A percentile compares a stretch with the other conserved stretches of the same genome.
These are phyloP conservation scores for Annulohypoxylon nitens DNA, from an alignment of 495 filamentous ascomycete species.

Conservation along the genomic window DNA sequence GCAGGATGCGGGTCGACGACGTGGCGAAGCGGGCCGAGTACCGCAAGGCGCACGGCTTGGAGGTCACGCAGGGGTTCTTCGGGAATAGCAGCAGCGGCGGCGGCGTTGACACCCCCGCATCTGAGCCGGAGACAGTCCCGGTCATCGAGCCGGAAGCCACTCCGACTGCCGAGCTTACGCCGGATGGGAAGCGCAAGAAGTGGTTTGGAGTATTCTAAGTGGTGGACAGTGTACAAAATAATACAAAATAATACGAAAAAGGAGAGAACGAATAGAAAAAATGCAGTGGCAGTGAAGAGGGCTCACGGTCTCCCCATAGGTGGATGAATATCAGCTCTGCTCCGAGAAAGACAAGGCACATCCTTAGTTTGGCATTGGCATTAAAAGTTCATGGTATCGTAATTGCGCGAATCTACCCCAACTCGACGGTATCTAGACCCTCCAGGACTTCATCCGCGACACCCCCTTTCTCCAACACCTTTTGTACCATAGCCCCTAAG, in stretches of 20 bases:
- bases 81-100: slow-evolving; percentile 15
- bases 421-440: slow-evolving; percentile 74
- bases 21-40: slow-evolving; percentile 82
- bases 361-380: slow-evolving; percentile 9
- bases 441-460: slow-evolving; percentile 87
- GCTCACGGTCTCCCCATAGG: slow-evolving; percentile 10
- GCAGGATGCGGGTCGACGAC: slow-evolving; percentile 77
- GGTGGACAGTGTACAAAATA: slow-evolving; percentile 12
- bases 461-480: slow-evolving; percentile 76
- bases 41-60: slow-evolving; percentile 84
- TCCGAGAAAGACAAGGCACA: slow-evolving; percentile 19
- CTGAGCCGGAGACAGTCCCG: slow-evolving; percentile 15
- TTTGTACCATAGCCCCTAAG: slow-evolving; percentile 74
- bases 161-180: slow-evolving; percentile 23
- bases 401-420: slow-evolving; percentile 52
- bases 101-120: neutral
- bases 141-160: slow-evolving; percentile 19
- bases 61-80: slow-evolving; percentile 63
- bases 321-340: slow-evolving; percentile 31
- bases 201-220: slow-evolving; percentile 60
- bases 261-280: slow-evolving; percentile 3
- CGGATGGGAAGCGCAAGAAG: slow-evolving; percentile 55
- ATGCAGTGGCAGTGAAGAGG: slow-evolving; percentile 17
- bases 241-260: neutral
- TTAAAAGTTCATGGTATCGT: slow-evolving; percentile 46